Evolutionary conservation across 192 early-diverging fungal species (phyloP).

Genomic region (Lobulomyces angularis): DNA sequence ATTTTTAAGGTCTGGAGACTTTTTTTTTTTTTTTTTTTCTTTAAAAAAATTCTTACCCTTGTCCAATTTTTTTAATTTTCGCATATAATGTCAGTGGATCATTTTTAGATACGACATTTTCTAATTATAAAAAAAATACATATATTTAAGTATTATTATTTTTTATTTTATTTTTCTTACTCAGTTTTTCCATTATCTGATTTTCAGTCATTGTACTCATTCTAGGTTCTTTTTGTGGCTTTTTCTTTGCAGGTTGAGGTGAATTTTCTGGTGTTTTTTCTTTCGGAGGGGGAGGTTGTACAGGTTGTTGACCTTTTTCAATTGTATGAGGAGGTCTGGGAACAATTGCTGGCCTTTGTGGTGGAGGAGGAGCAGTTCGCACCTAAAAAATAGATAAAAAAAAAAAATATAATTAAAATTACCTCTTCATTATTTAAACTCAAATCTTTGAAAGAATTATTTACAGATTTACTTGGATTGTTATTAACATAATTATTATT

Average conservation of each 20-base stretch:
- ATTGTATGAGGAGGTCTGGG: conserved; percentile 8
- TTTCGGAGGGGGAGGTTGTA: conserved; percentile 6
- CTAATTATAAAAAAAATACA: too few relatives aligned
- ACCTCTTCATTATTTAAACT: too few relatives aligned
- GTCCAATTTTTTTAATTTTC: conserved; percentile 92
- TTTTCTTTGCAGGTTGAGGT: conserved; percentile 13
- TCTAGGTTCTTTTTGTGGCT: conserved; percentile 50
- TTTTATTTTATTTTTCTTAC: too few relatives aligned
- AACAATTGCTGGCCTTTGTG: conserved; percentile 10
- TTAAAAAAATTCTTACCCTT: conserved; percentile 52
- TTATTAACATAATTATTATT: too few relatives aligned
- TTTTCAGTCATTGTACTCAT: conserved; percentile 80
- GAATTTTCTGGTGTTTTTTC: background rate
- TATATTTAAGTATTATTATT: too few relatives aligned
- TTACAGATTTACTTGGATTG: too few relatives aligned
- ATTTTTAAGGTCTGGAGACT: background rate
- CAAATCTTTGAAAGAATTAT: too few relatives aligned
- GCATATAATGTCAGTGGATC: conserved; percentile 85
- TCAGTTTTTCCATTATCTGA: conserved; percentile 88
- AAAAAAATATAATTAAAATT: too few relatives aligned
- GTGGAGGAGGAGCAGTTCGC: too few relatives aligned
- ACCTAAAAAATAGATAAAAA: too few relatives aligned
- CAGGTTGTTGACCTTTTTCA: conserved; percentile 12
- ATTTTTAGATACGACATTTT: conserved; percentile 69
- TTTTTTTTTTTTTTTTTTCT: background rate